Evolutionary conservation across 2,329 filamentous ascomycete genomes (phyloP), one percentile per base, ranked within the genome.

Genomic region (Aspergillus pseudonomiae): DNA sequence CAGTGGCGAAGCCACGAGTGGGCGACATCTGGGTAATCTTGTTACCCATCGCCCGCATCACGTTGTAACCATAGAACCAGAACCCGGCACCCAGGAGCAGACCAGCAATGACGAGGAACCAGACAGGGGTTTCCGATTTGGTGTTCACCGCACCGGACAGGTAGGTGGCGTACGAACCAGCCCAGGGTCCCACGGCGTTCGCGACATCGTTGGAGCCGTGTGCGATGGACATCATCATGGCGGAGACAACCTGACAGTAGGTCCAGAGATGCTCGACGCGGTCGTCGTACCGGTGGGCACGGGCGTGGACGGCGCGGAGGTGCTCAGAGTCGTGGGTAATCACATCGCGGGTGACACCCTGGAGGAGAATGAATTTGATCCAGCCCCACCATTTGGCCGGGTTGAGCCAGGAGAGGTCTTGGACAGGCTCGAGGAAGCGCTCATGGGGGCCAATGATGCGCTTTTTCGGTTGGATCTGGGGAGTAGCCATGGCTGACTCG

Each of bases 231-330:
- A 78, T 79, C 69, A 79, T 76, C 62, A 79, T 77, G 53, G 79
- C 79, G 5, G 74, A 75, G 58, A 74, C 71, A 12, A 81, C 76
- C 68, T 81, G 79, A 53, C 74, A 77, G 67, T 78, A 83, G 1
- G 81, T 82, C 77, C 78, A 83, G 57, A 83, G 74, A 70, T 84
- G 80, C 68, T 83, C 82, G 45, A 82, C 79, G 21, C 78, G 75
- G 65, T 79, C 79, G 70, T 83, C 81, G 67, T 83, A 83, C 36
- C 74, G 74, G 48, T 75, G 75, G 21, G 81, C 81, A 28, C 75
- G 74, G 48, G 78, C 71, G 67, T 82, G 80, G 56, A 77, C 78
- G 58, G 70, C 75, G 57, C 69, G 75, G n/a, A 79, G 77, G 48
- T 70, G 70, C 6, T 73, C 74, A 5, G 77, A 78, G 63, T 80